These are phyloP conservation scores for Leccinum huronense DNA, from an alignment of 1,284 basidiomycete genomes.

Conservation along the genomic window DNA sequence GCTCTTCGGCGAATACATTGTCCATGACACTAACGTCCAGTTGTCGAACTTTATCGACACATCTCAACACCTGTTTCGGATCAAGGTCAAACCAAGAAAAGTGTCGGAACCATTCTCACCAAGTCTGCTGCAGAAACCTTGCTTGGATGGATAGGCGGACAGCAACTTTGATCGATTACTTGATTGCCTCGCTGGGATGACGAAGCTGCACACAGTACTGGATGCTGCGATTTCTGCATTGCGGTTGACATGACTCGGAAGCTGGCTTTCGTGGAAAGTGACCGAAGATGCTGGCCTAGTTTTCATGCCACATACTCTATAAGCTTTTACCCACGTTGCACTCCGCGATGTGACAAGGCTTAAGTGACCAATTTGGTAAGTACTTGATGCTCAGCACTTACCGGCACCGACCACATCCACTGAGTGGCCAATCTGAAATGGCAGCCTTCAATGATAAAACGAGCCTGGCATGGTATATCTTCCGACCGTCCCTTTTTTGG, in stretches of 20 bases:
- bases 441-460: no score
- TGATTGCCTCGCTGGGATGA: neutral
- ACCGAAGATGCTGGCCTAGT: no score
- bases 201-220: neutral
- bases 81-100: neutral
- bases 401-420: no score
- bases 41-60: neutral
- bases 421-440: no score
- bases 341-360: neutral
- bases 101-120: neutral
- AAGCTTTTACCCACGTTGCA: neutral
- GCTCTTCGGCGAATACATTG: neutral
- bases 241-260: neutral
- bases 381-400: no score
- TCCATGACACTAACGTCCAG: conserved; percentile 1
- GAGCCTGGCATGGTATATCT: no score
- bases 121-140: neutral
- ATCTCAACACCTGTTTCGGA: neutral
- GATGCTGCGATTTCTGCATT: neutral
- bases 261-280: no score
- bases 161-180: no score
- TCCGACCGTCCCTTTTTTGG: no score
- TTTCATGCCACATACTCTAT: no score
- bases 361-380: no score
- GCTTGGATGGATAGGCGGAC: neutral